Base-by-base conservation (phyloP, 2,329 filamentous ascomycete genomes). In the Dothistroma septosporum region DNA sequence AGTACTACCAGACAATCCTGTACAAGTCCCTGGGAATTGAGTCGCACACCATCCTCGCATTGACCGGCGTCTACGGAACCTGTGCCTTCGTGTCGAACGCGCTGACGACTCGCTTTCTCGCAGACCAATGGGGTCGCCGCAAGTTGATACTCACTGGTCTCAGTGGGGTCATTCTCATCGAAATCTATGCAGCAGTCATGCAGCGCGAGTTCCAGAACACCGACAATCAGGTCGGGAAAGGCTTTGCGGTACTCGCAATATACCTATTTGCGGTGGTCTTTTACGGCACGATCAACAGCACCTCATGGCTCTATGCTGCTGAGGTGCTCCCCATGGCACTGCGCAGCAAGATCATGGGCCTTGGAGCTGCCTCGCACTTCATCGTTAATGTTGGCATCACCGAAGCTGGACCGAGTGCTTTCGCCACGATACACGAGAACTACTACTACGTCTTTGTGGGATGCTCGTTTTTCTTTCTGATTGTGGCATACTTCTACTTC, bases 361-460 rank as follows among this genome's bases (percentile, higher is more conserved):
- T 84, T 4, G 81, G 80, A 1, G 80, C 82, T 4, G 79, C 80
- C 1, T 78, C 77, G 4, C 82, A 84, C 66, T 73, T 71, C 57
- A 71, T 72, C 21, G 81, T 84, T 57, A 66, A 67, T 32, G 64
- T 68, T 44, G 64, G 53, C n/a, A 55, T 72, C 28, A 72, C 69
- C 14, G 68, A 71, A 64, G 69, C 69, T 5, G 82, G 82, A 0
- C 82, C 82, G 0, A 82, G 76, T 55, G 82, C 83, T 0, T 84
- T 85, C 65, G 80, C 80, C 14, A 83, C 77, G 48, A 85, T 85
- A 57, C 69, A 76, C n/a, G 78, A 85, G 65, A 85, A 84, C 64
- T 85, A 85, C 69, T 85, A 85, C 69, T 85, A 85, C 61, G 82
- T 85, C 19, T 85, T 85, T 61, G 81, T 84, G 1, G 78, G 66